These are phyloP conservation scores for Lyophyllum decastes DNA, from an alignment of 768 basidiomycete species.

Conservation along the genomic window DNA sequence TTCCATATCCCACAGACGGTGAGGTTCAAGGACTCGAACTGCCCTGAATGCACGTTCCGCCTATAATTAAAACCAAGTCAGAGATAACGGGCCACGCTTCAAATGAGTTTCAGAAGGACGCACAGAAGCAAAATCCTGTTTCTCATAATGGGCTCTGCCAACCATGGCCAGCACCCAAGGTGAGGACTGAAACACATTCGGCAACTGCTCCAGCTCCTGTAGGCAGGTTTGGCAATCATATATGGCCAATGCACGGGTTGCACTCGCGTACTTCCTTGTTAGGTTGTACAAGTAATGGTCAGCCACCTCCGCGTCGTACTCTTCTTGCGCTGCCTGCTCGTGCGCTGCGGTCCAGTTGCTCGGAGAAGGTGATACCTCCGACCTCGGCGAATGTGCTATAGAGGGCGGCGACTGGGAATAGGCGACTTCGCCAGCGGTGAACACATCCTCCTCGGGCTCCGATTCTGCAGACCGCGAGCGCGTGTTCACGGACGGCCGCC, in stretches of 20 bases:
- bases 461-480: constrained; percentile 69
- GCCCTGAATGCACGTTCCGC: constrained; percentile 88
- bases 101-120: constrained; percentile 33
- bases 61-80: constrained; percentile 43
- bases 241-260: constrained; percentile 69
- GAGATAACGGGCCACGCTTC: constrained; percentile 24
- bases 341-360: constrained; percentile 65
- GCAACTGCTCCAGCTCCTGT: constrained; percentile 75
- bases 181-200: constrained; percentile 70
- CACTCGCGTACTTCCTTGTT: constrained; percentile 79
- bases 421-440: constrained; percentile 43
- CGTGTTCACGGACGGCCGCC: constrained; percentile 53
- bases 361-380: constrained; percentile 65
- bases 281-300: constrained; percentile 84
- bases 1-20: constrained; percentile 91
- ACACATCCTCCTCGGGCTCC: constrained; percentile 68
- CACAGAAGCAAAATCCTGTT: constrained; percentile 86
- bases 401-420: constrained; percentile 66
- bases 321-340: constrained; percentile 71
- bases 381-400: constrained; percentile 58
- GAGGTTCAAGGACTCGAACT: constrained; percentile 84
- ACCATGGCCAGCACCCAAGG: constrained; percentile 81
- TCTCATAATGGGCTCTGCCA: constrained; percentile 88
- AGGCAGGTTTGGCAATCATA: constrained; percentile 80
- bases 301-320: constrained; percentile 70